Conservation (phyloP, 106 monocot species). For the Dendrobium nobile region DNA sequence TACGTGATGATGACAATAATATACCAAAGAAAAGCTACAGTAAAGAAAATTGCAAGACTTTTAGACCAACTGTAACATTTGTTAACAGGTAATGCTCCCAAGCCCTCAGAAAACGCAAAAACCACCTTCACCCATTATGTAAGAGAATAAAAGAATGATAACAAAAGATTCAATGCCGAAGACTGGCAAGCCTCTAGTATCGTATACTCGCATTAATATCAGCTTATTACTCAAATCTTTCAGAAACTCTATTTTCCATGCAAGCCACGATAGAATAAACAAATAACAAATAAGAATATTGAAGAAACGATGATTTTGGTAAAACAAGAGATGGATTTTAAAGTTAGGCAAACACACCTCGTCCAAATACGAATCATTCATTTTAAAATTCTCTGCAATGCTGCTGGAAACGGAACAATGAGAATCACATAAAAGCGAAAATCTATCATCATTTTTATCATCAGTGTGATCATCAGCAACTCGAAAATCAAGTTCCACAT, state of each 20-base stretch:
- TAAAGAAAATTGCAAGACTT: background rate
- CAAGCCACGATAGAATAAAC: background rate
- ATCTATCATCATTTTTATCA: slow-evolving; percentile 12
- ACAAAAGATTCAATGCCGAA: background rate
- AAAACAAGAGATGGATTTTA: too few relatives aligned
- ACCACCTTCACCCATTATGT: background rate
- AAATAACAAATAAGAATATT: background rate
- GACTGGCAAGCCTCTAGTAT: background rate
- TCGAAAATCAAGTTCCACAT: slow-evolving; percentile 13
- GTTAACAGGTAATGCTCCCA: background rate
- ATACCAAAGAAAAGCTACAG: background rate
- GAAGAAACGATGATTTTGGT: background rate
- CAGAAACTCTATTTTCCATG: background rate
- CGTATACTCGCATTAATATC: background rate
- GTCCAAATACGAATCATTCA: slow-evolving; percentile 6
- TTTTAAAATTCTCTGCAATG: background rate
- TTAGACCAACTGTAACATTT: background rate
- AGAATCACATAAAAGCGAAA: slow-evolving; percentile 14
- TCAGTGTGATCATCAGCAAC: background rate
- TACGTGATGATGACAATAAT: background rate
- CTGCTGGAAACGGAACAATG: background rate
- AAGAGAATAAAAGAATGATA: background rate
- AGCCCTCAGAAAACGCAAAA: background rate
- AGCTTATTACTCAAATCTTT: background rate
- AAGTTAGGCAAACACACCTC: slow-evolving; percentile 16